These are phyloP conservation scores for Polyplosphaeria fusca DNA, from an alignment of 495 filamentous ascomycete genomes.

Conservation along the genomic window DNA sequence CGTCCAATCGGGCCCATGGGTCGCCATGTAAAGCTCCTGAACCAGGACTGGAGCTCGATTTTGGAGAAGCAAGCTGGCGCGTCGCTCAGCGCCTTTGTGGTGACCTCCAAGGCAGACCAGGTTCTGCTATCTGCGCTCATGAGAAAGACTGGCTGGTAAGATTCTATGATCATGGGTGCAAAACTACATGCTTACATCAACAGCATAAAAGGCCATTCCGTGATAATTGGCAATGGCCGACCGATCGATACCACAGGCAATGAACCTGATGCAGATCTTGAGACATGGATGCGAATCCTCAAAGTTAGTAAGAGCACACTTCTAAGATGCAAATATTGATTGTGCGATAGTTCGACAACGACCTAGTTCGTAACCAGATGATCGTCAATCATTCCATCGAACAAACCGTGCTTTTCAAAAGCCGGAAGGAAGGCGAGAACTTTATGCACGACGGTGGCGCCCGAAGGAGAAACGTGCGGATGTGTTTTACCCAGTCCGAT, in stretches of 20 bases:
- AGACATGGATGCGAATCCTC: slow-evolving; percentile 75
- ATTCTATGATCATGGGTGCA: too few relatives aligned
- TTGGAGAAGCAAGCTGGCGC: slow-evolving; percentile 69
- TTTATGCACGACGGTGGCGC: slow-evolving; percentile 54
- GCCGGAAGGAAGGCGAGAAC: slow-evolving; percentile 60
- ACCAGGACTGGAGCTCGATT: slow-evolving; percentile 80
- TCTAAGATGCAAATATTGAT: background rate
- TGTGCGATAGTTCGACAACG: slow-evolving; percentile 64
- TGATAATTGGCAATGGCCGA: slow-evolving; percentile 62
- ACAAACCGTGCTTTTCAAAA: slow-evolving; percentile 73
- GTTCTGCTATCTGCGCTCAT: slow-evolving; percentile 60
- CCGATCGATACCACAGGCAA: slow-evolving; percentile 60
- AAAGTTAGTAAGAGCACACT: slow-evolving; percentile 45
- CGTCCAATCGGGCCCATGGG: slow-evolving; percentile 85
- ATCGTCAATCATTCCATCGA: slow-evolving; percentile 83
- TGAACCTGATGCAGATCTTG: slow-evolving; percentile 68
- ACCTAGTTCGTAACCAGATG: slow-evolving; percentile 70
- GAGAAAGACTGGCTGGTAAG: slow-evolving; percentile 54
- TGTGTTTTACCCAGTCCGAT: slow-evolving; percentile 63
- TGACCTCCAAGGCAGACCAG: slow-evolving; percentile 69
- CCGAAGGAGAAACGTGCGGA: slow-evolving; percentile 65
- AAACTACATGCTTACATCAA: too few relatives aligned
- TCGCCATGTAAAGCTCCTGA: slow-evolving; percentile 64
- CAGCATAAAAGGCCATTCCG: slow-evolving; percentile 44
- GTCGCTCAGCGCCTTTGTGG: slow-evolving; percentile 71